Evolutionary conservation across 1,284 basidiomycete genomes (phyloP).

Genomic region (Anthracocystis walkeri): DNA sequence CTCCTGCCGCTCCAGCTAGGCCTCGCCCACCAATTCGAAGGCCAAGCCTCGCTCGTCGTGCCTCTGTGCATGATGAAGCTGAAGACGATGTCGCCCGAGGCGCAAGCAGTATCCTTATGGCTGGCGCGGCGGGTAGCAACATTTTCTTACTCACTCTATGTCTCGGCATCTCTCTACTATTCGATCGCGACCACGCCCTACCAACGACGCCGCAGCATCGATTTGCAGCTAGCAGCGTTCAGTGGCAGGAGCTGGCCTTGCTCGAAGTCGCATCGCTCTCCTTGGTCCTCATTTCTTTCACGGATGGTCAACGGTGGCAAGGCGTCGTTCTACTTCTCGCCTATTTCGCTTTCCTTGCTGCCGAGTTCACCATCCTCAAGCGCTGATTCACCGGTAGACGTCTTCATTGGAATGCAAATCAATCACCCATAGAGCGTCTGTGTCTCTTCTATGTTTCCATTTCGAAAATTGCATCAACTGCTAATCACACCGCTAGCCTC

Average conservation of each 20-base stretch:
- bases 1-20: neutral
- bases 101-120: conserved; percentile 64
- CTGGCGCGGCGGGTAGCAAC: conserved; percentile 68
- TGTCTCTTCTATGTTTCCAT: neutral
- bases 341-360: conserved; percentile 51
- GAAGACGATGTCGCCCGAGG: conserved; percentile 45
- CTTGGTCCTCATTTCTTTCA: conserved; percentile 48
- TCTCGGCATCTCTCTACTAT: conserved; percentile 64
- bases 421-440: neutral
- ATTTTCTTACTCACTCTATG: conserved; percentile 68
- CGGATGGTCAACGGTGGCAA: conserved; percentile 47
- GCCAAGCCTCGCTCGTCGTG: conserved; percentile 30
- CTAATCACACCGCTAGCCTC: conserved; percentile 39
- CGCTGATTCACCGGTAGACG: conserved; percentile 17
- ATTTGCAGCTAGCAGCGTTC: conserved; percentile 32
- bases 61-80: conserved; percentile 28
- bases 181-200: conserved; percentile 13
- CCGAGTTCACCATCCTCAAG: conserved; percentile 46
- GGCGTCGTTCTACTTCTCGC: conserved; percentile 43
- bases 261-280: conserved; percentile 39
- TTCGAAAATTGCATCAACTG: conserved; percentile 13
- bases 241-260: conserved; percentile 39
- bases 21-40: conserved; percentile 16
- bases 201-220: conserved; percentile 4
- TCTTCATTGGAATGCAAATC: neutral